Conservation (phyloP, 2,329 filamentous ascomycete genomes). For the Ascochyta koolunga region DNA sequence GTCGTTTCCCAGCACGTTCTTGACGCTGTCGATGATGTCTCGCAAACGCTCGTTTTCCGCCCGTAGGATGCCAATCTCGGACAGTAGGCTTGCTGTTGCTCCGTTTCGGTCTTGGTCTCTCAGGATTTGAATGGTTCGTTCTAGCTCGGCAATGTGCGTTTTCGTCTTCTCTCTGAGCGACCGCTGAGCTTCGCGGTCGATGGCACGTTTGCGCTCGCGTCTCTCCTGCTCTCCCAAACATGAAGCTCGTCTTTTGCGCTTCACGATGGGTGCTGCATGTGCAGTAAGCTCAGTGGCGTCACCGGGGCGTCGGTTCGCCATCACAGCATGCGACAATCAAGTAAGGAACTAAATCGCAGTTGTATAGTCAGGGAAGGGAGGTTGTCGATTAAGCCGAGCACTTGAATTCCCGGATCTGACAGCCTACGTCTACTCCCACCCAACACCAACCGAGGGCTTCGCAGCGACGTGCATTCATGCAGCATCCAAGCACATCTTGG, state of each 20-base stretch:
- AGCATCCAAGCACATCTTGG: conserved; percentile 8
- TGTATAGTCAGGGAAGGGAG: conserved; percentile 13
- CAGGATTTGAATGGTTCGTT: conserved; percentile 45
- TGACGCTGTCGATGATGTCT: conserved; percentile 44
- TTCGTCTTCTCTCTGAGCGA: conserved; percentile 47
- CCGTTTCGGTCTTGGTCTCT: conserved; percentile 42
- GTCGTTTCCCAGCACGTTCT: conserved; percentile 37
- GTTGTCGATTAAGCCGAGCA: conserved; percentile 23
- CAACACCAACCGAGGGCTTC: neutral
- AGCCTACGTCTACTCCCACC: conserved; percentile 12
- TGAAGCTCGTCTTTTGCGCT: conserved; percentile 42
- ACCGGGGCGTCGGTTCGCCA: conserved; percentile 35
- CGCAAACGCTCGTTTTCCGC: conserved; percentile 43
- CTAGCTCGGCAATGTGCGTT: conserved; percentile 46
- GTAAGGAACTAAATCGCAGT: conserved; percentile 17
- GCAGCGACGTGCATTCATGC: neutral
- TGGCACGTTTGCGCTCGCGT: conserved; percentile 43
- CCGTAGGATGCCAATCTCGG: conserved; percentile 40
- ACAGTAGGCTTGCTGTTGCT: conserved; percentile 38
- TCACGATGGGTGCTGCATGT: conserved; percentile 36
- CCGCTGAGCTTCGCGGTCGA: conserved; percentile 45
- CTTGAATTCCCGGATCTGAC: neutral
- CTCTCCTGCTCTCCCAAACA: conserved; percentile 45
- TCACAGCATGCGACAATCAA: conserved; percentile 20
- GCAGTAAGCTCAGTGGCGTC: conserved; percentile 28